These are phyloP conservation scores for Choiromyces venosus DNA, from an alignment of 495 filamentous ascomycete genomes.

Conservation along the genomic window DNA sequence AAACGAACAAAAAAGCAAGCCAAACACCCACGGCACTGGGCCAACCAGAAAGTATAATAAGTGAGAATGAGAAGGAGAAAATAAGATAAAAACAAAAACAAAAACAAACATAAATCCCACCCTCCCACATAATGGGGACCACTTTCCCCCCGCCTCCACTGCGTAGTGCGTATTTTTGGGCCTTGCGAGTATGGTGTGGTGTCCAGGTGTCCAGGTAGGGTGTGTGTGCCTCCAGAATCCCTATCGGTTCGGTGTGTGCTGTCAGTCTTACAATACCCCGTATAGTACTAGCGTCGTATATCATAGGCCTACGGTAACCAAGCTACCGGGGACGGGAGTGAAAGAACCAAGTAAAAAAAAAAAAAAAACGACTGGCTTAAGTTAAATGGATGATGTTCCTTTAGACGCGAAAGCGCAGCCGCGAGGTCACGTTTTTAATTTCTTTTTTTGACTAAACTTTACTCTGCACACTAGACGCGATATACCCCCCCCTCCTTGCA, in stretches of 20 bases:
- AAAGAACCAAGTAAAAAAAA: not conserved
- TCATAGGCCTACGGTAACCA: not conserved
- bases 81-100: not conserved
- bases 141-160: not conserved
- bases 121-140: not conserved
- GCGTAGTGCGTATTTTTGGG: constrained; percentile 3
- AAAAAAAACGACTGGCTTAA: not conserved
- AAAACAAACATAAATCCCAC: constrained; percentile 8
- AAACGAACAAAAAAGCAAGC: not conserved
- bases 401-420: constrained; percentile 2
- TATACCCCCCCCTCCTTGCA: not conserved
- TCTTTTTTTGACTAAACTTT: not conserved
- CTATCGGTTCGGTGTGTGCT: not conserved
- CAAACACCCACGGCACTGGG: constrained; percentile 11
- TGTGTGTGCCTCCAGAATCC: not conserved
- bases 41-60: constrained; percentile 22
- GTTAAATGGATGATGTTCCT: not conserved
- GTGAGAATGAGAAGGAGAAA: constrained; percentile 10
- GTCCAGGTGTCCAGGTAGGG: not conserved
- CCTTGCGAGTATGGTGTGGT: not conserved
- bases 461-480: not conserved
- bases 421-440: not conserved
- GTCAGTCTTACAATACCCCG: constrained; percentile 3
- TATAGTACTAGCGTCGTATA: not conserved
- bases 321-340: not conserved